phyloP scores from a whole-genome alignment of 208 protist species.

The Leishmania aethiopica region DNA sequence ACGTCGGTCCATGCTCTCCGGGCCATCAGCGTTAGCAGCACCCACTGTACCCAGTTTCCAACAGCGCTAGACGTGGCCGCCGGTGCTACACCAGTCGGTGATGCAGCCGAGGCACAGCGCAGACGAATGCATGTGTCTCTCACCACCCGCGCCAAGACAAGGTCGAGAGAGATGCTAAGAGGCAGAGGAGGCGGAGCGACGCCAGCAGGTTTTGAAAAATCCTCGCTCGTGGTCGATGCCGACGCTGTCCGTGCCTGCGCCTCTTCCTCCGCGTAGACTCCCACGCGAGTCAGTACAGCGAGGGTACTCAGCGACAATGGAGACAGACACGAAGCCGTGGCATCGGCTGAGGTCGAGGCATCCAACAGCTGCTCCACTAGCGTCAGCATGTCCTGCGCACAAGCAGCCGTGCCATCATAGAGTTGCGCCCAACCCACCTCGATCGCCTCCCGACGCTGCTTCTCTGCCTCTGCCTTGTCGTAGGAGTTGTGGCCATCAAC shows the following conservation, averaged over 20 bases:
- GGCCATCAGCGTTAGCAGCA: constrained; percentile 26
- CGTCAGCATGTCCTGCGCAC: background rate
- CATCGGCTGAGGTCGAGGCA: background rate
- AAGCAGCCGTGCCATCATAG: background rate
- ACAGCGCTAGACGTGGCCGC: constrained; percentile 7
- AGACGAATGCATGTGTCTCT: constrained; percentile 14
- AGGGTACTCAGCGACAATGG: constrained; percentile 12
- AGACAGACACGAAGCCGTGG: background rate
- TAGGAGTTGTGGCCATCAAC: background rate
- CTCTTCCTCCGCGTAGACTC: constrained; percentile 8
- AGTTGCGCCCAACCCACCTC: constrained; percentile 13
- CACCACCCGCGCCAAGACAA: constrained; percentile 10
- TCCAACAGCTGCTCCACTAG: constrained; percentile 9
- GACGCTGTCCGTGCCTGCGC: background rate
- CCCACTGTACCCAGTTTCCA: constrained; percentile 35
- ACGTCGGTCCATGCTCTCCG: constrained; percentile 21
- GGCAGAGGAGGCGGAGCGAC: background rate
- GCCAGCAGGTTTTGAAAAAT: background rate
- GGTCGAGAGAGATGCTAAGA: constrained; percentile 9
- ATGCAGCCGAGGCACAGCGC: background rate
- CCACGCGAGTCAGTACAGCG: constrained; percentile 12
- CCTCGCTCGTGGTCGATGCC: background rate
- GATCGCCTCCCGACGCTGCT: constrained; percentile 2
- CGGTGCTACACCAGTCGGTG: background rate
- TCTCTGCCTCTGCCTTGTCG: background rate